Evolutionary conservation across 164 flowering plant species (phyloP).

Genomic region (Euptelea pleiosperma): DNA sequence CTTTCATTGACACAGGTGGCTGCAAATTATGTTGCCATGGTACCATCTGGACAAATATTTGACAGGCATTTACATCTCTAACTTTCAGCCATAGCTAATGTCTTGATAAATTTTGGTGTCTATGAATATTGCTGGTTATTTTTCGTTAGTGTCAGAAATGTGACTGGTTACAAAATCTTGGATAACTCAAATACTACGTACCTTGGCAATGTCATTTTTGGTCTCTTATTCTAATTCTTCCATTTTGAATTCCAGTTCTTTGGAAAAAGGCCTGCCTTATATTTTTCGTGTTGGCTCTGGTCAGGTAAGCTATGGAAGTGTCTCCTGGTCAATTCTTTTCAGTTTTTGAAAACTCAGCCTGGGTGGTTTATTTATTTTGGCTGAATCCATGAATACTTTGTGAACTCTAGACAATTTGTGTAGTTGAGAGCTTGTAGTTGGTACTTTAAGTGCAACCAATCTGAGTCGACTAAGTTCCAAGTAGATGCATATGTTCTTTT

Average conservation of each 20-base stretch:
- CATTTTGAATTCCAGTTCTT: slow-evolving; percentile 51
- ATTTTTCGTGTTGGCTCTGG: slow-evolving; percentile 92
- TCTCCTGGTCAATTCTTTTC: not conserved
- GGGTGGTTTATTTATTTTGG: not conserved
- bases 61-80: slow-evolving; percentile 56
- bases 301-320: slow-evolving; percentile 50
- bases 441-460: too few relatives aligned
- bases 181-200: not conserved
- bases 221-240: slow-evolving; percentile 2
- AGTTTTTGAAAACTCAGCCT: not conserved
- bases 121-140: not conserved
- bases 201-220: not conserved
- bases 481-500: too few relatives aligned
- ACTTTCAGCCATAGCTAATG: not conserved
- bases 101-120: not conserved
- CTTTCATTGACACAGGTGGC: slow-evolving; percentile 60
- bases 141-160: not conserved
- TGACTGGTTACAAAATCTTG: not conserved
- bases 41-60: slow-evolving; percentile 95
- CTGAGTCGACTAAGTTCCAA: not conserved
- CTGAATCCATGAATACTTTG: too few relatives aligned
- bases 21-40: slow-evolving; percentile 98
- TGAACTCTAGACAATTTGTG: too few relatives aligned
- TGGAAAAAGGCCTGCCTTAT: slow-evolving; percentile 84
- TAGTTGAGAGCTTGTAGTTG: too few relatives aligned